Conservation (phyloP, 768 basidiomycete genomes). For the Boletus coccyginus region DNA sequence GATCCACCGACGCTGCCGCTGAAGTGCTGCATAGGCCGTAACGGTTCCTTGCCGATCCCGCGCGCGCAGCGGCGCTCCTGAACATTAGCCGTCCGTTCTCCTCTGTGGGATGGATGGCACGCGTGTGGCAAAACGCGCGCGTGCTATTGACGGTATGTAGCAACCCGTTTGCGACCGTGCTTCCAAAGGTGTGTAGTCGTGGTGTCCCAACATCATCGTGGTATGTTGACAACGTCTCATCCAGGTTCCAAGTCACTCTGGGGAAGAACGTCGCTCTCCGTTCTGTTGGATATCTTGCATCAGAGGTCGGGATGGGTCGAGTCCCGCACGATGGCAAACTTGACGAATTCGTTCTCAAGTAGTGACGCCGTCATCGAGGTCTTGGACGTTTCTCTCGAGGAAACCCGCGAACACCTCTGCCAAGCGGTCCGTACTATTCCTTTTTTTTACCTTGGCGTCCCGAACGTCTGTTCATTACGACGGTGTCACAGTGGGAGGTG, state of each 20-base stretch:
- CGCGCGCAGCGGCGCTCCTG: slow-evolving; percentile 18
- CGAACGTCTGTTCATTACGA: not conserved
- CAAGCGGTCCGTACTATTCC: slow-evolving; percentile 13
- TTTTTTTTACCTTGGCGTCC: no score
- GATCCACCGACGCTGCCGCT: no score
- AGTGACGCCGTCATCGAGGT: slow-evolving; percentile 11
- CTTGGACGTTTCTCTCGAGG: slow-evolving; percentile 12
- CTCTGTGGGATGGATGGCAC: slow-evolving; percentile 10
- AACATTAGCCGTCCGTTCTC: slow-evolving; percentile 12
- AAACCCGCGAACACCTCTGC: slow-evolving; percentile 10
- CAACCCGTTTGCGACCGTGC: slow-evolving; percentile 5
- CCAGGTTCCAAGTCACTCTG: slow-evolving; percentile 14
- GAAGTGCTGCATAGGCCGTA: not conserved
- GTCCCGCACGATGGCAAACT: not conserved
- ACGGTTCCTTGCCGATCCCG: slow-evolving; percentile 9
- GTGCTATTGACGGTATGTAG: slow-evolving; percentile 9
- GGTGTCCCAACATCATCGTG: not conserved
- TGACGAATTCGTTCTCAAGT: slow-evolving; percentile 9
- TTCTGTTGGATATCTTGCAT: slow-evolving; percentile 6
- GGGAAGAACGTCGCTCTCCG: slow-evolving; percentile 2
- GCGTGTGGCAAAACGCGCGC: no score
- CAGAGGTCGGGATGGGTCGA: slow-evolving; percentile 8
- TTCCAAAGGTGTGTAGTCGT: slow-evolving; percentile 12
- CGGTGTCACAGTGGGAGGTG: slow-evolving; percentile 15
- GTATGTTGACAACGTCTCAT: not conserved